Evolutionary conservation across 2,329 filamentous ascomycete species (phyloP).

Genomic region (Xylaria sp.): DNA sequence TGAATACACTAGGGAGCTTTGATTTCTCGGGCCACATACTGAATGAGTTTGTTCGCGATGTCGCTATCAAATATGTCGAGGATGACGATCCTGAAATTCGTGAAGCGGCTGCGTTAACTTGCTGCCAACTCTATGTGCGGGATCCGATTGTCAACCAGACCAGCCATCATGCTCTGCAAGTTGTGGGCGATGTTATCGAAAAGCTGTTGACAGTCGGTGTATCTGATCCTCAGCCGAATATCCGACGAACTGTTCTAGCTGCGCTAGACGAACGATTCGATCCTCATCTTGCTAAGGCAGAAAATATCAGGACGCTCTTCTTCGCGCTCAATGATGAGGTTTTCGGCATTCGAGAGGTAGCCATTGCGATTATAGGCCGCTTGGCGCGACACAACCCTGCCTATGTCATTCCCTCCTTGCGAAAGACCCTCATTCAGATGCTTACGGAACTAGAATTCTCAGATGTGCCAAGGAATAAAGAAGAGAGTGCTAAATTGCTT

Average conservation of each 20-base stretch:
- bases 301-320: conserved; percentile 96
- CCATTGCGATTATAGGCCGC: conserved; percentile 95
- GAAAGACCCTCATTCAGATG: conserved; percentile 95
- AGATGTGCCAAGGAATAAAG: conserved; percentile 91
- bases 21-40: conserved; percentile 93
- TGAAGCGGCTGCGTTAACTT: conserved; percentile 93
- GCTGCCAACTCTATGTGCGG: conserved; percentile 95
- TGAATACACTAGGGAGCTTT: conserved; percentile 97
- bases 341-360: conserved; percentile 91
- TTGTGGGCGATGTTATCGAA: conserved; percentile 97
- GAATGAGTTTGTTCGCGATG: conserved; percentile 98
- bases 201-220: conserved; percentile 95
- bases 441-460: conserved; percentile 97
- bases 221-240: conserved; percentile 89
- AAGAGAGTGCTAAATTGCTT: conserved; percentile 93
- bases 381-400: conserved; percentile 92
- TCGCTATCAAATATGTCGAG: conserved; percentile 97
- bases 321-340: conserved; percentile 95
- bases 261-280: conserved; percentile 95
- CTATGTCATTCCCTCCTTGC: conserved; percentile 94
- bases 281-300: conserved; percentile 93
- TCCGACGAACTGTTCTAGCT: conserved; percentile 86
- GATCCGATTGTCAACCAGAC: conserved; percentile 99
- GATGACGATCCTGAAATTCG: conserved; percentile 94
- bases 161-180: conserved; percentile 94